phyloP scores from a whole-genome alignment of 257 asterid genomes.

The Hygrophila difformis region DNA sequence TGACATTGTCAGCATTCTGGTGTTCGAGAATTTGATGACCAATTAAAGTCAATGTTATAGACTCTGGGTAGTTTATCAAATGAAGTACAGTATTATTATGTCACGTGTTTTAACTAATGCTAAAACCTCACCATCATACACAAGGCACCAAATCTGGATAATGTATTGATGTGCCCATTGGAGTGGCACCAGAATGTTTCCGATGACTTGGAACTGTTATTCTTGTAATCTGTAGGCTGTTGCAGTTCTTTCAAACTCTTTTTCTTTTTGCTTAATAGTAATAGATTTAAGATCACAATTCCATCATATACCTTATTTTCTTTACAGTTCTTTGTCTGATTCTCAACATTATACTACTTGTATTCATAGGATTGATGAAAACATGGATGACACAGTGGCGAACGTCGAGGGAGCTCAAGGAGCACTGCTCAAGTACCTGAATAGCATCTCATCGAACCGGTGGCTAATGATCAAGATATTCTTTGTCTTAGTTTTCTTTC shows the following conservation, averaged over 20 bases:
- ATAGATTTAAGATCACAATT: background rate
- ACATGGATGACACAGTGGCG: constrained; percentile 76
- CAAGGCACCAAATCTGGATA: no score
- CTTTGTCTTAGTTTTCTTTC: constrained; percentile 79
- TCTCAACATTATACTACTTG: constrained; percentile 6
- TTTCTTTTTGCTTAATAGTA: background rate
- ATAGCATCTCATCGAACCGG: constrained; percentile 90
- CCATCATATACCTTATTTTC: background rate
- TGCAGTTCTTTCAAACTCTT: no score
- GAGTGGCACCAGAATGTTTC: background rate
- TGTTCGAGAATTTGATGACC: no score
- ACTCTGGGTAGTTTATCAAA: no score
- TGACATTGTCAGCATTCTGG: no score
- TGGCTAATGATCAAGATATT: constrained; percentile 98
- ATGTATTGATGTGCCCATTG: no score
- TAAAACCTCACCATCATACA: background rate
- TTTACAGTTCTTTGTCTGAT: no score
- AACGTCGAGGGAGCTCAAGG: constrained; percentile 95
- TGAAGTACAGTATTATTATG: background rate
- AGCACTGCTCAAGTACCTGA: constrained; percentile 79
- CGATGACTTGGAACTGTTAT: no score
- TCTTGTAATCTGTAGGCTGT: no score
- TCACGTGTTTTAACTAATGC: background rate
- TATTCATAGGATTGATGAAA: constrained; percentile 79
- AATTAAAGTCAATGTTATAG: no score